Evolutionary conservation across 805 yeast genomes (phyloP).

Genomic region (Lachancea lanzarotensis): DNA sequence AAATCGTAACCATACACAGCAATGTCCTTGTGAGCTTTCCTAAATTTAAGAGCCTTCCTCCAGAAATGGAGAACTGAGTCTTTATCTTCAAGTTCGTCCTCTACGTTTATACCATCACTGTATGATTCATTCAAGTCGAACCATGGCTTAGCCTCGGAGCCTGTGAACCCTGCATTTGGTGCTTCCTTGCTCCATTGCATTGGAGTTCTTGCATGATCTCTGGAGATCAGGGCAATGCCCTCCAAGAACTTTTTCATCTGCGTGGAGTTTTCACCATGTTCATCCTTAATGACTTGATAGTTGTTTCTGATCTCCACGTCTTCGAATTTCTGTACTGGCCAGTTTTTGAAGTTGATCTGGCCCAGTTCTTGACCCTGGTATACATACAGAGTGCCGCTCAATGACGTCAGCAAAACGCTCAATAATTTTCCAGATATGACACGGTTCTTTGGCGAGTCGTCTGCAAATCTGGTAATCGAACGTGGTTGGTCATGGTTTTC

Average conservation of each 20-base stretch:
- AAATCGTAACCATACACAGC: constrained; percentile 40
- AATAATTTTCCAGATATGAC: constrained; percentile 42
- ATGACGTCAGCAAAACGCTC: constrained; percentile 38
- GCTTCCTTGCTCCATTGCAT: constrained; percentile 41
- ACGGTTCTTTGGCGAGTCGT: constrained; percentile 30
- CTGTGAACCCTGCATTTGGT: constrained; percentile 41
- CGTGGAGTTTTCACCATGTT: constrained; percentile 13
- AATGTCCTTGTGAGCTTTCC: constrained; percentile 41
- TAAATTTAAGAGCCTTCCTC: constrained; percentile 36
- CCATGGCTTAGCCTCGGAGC: constrained; percentile 39
- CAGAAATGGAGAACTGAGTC: constrained; percentile 42
- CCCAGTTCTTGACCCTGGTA: constrained; percentile 60
- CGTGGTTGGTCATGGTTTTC: constrained; percentile 58
- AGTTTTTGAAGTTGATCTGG: constrained; percentile 41
- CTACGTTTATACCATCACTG: constrained; percentile 39
- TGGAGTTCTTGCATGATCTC: constrained; percentile 48
- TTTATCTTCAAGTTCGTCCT: constrained; percentile 39
- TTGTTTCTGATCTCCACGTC: constrained; percentile 44
- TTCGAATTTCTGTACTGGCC: constrained; percentile 44
- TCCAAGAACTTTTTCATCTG: constrained; percentile 29
- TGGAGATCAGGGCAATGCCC: constrained; percentile 33
- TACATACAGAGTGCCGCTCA: constrained; percentile 48
- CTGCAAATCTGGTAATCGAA: constrained; percentile 45
- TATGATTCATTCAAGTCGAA: constrained; percentile 9
- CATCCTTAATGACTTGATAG: constrained; percentile 31